Conservation (phyloP, 2,329 filamentous ascomycete species). For the Calonectria hawksworthii region DNA sequence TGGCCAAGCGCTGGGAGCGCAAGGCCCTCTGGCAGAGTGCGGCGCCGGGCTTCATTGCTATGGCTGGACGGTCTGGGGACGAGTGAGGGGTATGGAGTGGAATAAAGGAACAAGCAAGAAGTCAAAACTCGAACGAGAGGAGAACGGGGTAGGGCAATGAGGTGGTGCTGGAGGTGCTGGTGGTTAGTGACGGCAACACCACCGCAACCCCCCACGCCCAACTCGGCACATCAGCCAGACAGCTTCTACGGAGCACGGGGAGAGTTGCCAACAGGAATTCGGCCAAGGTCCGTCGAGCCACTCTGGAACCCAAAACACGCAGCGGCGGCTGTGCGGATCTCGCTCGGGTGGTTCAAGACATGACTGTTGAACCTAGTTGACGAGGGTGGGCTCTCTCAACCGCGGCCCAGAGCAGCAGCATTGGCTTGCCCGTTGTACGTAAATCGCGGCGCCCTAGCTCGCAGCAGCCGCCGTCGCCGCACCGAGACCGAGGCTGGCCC, state of each 20-base stretch:
- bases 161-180: not conserved
- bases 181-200: constrained; percentile 9
- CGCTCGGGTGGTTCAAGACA: not conserved
- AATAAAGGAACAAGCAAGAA: constrained; percentile 18
- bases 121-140: constrained; percentile 9
- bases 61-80: not conserved
- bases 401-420: not conserved
- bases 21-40: constrained; percentile 38
- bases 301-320: constrained; percentile 26
- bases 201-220: constrained; percentile 12
- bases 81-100: not conserved
- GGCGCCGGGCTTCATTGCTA: constrained; percentile 35
- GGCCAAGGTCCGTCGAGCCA: constrained; percentile 20
- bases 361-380: constrained; percentile 5
- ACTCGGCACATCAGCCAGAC: constrained; percentile 19
- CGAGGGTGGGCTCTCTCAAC: constrained; percentile 2
- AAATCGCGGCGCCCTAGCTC: not conserved
- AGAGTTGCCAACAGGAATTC: constrained; percentile 18
- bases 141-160: not conserved
- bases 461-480: not conserved
- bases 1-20: constrained; percentile 28
- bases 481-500: not conserved
- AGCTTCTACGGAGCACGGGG: not conserved
- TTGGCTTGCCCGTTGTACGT: not conserved
- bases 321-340: constrained; percentile 28